Conservation (phyloP, 1,284 basidiomycete species). For the Ustilago curta region DNA sequence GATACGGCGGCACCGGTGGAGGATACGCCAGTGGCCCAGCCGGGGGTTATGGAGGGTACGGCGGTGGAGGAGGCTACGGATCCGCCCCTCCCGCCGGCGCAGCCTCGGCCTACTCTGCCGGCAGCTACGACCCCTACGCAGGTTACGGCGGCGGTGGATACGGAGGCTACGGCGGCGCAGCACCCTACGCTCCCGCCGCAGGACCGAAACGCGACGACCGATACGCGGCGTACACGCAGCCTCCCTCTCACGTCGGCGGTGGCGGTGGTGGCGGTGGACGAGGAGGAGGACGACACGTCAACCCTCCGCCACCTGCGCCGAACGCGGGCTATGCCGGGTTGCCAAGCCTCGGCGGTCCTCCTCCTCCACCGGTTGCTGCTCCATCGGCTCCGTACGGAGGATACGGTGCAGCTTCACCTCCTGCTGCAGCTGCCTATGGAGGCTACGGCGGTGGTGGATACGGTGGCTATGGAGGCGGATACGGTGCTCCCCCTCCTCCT, state of each 20-base stretch:
- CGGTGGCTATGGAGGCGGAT: conserved; percentile 15
- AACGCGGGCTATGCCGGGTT: conserved; percentile 33
- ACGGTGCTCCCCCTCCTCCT: conserved; percentile 6
- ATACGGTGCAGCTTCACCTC: conserved; percentile 4
- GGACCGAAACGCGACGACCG: conserved; percentile 25
- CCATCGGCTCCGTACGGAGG: conserved; percentile 5
- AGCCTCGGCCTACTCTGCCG: conserved; percentile 11
- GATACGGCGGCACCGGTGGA: conserved; percentile 14
- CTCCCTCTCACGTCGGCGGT: conserved; percentile 8
- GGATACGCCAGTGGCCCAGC: conserved; percentile 21
- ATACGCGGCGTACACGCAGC: conserved; percentile 38
- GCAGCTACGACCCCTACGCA: conserved; percentile 22
- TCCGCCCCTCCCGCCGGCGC: not conserved
- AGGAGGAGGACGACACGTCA: conserved; percentile 20
- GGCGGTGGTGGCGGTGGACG: conserved; percentile 15
- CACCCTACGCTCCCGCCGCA: conserved; percentile 1
- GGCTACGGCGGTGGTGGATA: conserved; percentile 33
- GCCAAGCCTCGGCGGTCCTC: conserved; percentile 31
- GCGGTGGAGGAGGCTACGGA: conserved; percentile 29
- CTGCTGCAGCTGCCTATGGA: conserved; percentile 31
- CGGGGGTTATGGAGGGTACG: conserved; percentile 27
- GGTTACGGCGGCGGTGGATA: conserved; percentile 17
- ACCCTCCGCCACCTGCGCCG: not conserved
- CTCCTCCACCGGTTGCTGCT: conserved; percentile 10
- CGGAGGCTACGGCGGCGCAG: conserved; percentile 19